Conservation (phyloP, 202 grass and related monocot species). For the Hordeum pubiflorum region DNA sequence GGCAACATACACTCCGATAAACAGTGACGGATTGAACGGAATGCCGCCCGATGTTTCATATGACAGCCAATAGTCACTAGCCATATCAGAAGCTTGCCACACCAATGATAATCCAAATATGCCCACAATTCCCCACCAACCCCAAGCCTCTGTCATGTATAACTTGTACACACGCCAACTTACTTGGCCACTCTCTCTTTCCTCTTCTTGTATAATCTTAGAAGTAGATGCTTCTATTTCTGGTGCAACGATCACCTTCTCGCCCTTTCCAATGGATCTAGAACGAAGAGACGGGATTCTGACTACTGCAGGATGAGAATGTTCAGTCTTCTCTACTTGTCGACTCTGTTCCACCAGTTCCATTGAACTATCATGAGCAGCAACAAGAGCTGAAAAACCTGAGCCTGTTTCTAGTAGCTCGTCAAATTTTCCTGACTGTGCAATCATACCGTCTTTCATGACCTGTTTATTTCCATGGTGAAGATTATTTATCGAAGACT, state of each 20-base stretch:
- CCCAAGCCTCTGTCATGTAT: slow-evolving; percentile 62
- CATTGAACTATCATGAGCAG: slow-evolving; percentile 53
- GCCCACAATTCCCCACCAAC: slow-evolving; percentile 41
- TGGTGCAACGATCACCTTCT: slow-evolving; percentile 27
- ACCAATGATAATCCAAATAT: slow-evolving; percentile 37
- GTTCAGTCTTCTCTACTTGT: slow-evolving; percentile 15
- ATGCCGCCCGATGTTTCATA: slow-evolving; percentile 34
- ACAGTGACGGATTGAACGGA: slow-evolving; percentile 35
- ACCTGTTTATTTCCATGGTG: slow-evolving; percentile 28
- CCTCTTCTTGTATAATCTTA: slow-evolving; percentile 61
- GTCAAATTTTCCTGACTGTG: slow-evolving; percentile 42
- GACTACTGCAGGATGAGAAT: slow-evolving; percentile 21
- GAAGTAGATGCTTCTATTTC: slow-evolving; percentile 40
- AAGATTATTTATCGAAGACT: background rate
- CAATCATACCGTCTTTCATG: slow-evolving; percentile 50
- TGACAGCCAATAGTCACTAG: slow-evolving; percentile 58
- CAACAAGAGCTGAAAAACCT: slow-evolving; percentile 48
- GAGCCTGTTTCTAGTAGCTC: slow-evolving; percentile 34
- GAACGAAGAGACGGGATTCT: slow-evolving; percentile 28
- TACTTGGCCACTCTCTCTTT: slow-evolving; percentile 60
- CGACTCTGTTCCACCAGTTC: slow-evolving; percentile 39
- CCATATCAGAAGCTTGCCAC: slow-evolving; percentile 43
- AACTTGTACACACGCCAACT: slow-evolving; percentile 53
- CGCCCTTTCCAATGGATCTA: slow-evolving; percentile 47
- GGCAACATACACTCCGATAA: slow-evolving; percentile 50